Evolutionary conservation across 2,329 filamentous ascomycete species (phyloP).

Genomic region (Diaporthe destruens): DNA sequence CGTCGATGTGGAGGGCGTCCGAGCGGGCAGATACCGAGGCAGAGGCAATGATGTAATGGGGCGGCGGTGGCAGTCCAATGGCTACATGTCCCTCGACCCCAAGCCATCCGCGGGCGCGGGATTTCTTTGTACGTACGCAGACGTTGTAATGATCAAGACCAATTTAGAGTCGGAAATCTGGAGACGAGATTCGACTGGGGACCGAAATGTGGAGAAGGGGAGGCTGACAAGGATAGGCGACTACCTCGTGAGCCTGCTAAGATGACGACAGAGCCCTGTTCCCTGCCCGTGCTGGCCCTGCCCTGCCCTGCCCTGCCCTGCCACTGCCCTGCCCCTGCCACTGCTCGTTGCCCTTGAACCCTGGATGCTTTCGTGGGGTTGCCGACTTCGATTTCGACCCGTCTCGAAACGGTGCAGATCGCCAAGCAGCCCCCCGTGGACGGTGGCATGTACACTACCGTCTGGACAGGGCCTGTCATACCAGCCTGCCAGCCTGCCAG

Average conservation of each 20-base stretch:
- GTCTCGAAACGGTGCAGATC: constrained; percentile 31
- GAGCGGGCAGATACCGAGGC: constrained; percentile 34
- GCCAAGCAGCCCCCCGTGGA: constrained; percentile 16
- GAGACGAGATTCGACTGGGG: constrained; percentile 35
- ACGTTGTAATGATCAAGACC: constrained; percentile 39
- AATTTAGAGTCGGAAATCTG: constrained; percentile 34
- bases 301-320: constrained; percentile 14
- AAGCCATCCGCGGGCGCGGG: constrained; percentile 25
- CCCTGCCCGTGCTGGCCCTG: constrained; percentile 23
- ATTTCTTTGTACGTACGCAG: constrained; percentile 39
- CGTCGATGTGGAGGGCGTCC: neutral
- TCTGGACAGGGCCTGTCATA: constrained; percentile 1
- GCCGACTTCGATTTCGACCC: constrained; percentile 31
- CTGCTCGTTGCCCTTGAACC: constrained; percentile 23
- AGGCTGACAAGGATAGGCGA: constrained; percentile 33
- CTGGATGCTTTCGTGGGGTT: constrained; percentile 35
- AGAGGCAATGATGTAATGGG: constrained; percentile 34
- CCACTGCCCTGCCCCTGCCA: too few species aligned
- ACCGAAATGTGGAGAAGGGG: constrained; percentile 30
- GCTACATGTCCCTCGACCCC: neutral
- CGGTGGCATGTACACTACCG: constrained; percentile 20
- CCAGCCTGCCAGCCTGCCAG: too few species aligned
- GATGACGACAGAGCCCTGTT: constrained; percentile 40
- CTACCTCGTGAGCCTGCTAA: constrained; percentile 16
- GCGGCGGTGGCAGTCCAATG: constrained; percentile 6